A percentile compares a stretch with the other conserved stretches of the same genome.
phyloP scores from a whole-genome alignment of 2,329 filamentous ascomycete genomes.

The Penicillium aurantiogriseum region DNA sequence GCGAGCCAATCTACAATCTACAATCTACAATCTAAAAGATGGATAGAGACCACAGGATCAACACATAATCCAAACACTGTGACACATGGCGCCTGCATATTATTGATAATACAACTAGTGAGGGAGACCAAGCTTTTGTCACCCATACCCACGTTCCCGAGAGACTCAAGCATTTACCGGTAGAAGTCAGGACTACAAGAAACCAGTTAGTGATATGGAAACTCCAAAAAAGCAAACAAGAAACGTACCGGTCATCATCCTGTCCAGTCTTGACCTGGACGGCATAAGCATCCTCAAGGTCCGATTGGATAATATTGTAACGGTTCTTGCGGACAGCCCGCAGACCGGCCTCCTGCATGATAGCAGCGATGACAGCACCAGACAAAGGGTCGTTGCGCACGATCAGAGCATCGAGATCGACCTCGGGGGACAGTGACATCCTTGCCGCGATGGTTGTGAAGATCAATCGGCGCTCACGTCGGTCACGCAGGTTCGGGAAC shows the following conservation, averaged over 20 bases:
- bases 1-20: not conserved
- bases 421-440: constrained; percentile 96
- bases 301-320: constrained; percentile 98
- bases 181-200: constrained; percentile 86
- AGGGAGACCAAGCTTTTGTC: constrained; percentile 22
- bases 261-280: constrained; percentile 87
- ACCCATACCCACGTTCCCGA: constrained; percentile 12
- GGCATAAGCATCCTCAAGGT: constrained; percentile 95
- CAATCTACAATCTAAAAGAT: not conserved
- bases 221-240: not conserved
- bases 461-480: constrained; percentile 91
- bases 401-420: constrained; percentile 93
- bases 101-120: constrained; percentile 33
- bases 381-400: constrained; percentile 94
- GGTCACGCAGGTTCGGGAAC: constrained; percentile 91
- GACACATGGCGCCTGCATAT: constrained; percentile 15
- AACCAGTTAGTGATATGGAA: constrained; percentile 41
- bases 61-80: constrained; percentile 3
- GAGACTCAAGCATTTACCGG: constrained; percentile 48
- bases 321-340: constrained; percentile 94
- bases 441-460: constrained; percentile 95
- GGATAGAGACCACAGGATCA: not conserved
- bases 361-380: constrained; percentile 93
- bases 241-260: constrained; percentile 60
- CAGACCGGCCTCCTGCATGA: constrained; percentile 98